Evolutionary conservation across 2,329 filamentous ascomycete genomes (phyloP), one percentile per base, ranked within the genome.

Genomic region (Neofusicoccum kwambonambiense): DNA sequence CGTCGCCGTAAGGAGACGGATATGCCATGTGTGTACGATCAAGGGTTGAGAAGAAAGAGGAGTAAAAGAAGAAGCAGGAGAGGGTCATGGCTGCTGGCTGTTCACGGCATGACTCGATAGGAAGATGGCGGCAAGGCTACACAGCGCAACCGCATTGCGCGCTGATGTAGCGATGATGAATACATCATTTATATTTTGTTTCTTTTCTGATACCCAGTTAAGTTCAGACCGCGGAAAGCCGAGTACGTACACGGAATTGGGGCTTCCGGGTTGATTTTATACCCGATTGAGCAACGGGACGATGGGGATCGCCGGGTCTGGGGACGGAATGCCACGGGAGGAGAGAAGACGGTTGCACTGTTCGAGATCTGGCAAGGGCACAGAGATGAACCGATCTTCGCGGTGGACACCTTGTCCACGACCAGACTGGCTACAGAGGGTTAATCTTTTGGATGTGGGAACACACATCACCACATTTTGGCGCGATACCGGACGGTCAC

Each of bases 1-100:
- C 75, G 67, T 70, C 76, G 13, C 63, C 68, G 27, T 69, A 64
- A 68, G 2, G 11, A 12, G 37, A 45, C 2, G 5, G 11, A 4
- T n/a, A 8, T 7, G 7, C 9, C 19, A 22, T 44, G 34, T 17
- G 41, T 58, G 54, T 58, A 58, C 42, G 22, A 58, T 19, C 54
- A 45, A 34, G 39, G 7, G 41, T 22, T 15, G 17, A 27, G 39
- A 44, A 44, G 11, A 11, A 44, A 27, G 37, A 44, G 4, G 22
- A 35, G 12, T 27, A 12, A 11, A 15, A 19, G 22, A 19, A 15
- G 13, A 12, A 15, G 49, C 5, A 49, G 11, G 22, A 50, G 22
- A 12, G 41, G n/a, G 54, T 13, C 11, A 44, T 22, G n/a, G 39
- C 39, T 15, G 54, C 13, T 17, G 31, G 13, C n/a, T 44, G 9